These are phyloP conservation scores for Brasenia schreberi DNA, from an alignment of 164 flowering plant genomes.

Conservation along the genomic window DNA sequence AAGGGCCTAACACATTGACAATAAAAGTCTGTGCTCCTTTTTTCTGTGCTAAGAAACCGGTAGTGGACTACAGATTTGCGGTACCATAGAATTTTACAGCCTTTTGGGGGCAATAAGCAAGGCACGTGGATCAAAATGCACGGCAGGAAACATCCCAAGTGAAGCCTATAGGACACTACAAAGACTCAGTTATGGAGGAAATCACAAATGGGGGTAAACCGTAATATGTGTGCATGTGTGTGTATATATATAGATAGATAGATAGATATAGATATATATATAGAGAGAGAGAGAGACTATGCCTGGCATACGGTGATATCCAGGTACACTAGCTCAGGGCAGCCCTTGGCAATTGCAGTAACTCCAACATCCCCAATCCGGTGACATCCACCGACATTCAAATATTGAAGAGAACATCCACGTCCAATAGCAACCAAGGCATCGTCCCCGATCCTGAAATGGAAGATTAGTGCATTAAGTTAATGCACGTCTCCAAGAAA, in stretches of 20 bases:
- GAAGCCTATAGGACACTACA: too few relatives aligned
- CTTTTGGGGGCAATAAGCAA: too few relatives aligned
- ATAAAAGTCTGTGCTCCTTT: too few relatives aligned
- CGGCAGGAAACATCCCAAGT: too few relatives aligned
- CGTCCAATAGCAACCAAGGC: conserved; percentile 70
- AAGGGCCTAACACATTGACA: too few relatives aligned
- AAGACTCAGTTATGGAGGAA: too few relatives aligned
- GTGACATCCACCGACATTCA: conserved; percentile 89
- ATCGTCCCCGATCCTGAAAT: conserved; percentile 70
- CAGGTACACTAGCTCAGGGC: conserved; percentile 51
- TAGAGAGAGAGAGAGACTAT: conserved; percentile 9
- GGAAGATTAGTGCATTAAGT: background rate
- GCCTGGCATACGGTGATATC: conserved; percentile 90
- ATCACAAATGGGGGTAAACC: background rate
- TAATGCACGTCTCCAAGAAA: background rate
- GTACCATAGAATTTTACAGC: too few relatives aligned
- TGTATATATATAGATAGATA: too few relatives aligned
- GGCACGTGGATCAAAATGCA: too few relatives aligned
- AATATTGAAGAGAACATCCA: conserved; percentile 54
- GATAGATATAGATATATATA: too few relatives aligned
- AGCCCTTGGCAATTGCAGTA: conserved; percentile 74
- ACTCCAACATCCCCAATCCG: conserved; percentile 79
- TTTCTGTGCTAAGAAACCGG: too few relatives aligned
- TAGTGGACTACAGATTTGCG: too few relatives aligned
- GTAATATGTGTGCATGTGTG: background rate